Base-by-base conservation (phyloP, 768 basidiomycete genomes). In the Phallus indusiatus region DNA sequence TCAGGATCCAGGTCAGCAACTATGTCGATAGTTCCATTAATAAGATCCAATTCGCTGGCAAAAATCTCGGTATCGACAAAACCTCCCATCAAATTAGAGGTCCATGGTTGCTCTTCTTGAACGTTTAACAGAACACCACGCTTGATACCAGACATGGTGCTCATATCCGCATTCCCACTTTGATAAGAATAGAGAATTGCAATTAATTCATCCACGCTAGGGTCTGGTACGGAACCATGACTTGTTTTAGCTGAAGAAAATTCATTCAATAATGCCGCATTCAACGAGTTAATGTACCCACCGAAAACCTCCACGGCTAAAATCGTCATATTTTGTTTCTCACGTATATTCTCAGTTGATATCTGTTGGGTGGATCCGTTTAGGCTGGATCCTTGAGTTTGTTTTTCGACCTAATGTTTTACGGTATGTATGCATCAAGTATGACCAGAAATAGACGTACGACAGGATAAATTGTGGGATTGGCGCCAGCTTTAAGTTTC, bases 271-370 rank as follows among this genome's bases (percentile, higher is more conserved):
- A 54, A 17, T 9, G 35, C 20, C 21, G 17, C 1, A 48, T 7
- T 10, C 24, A 16, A 49, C 21, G 5, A 50, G 47, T 2, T 48
- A 1, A 48, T 28, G 49, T 7, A 3, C 83, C 59, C 58, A 90
- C 94, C 88, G 64, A 94, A 91, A 1, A 94, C 72, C 69, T 99
- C 96, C 47, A 97, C 67, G 1, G 88, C 84, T 42, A 97, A 70
- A 8, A 91, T 73, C 0, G 86, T 81, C 88, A 97, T 90, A 63
- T 78, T 76, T 62, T 86, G 83, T 57, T 76, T 81, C 67, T 82
- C 83, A 22, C 91, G 80, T 42, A 72, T 73, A 28, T 68, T 28
- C 65, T 75, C 66, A 1, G 73, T 70, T 50, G 73, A 74, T 21
- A 69, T 74, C 28, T 70, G 70, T 1, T 81, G 81, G 1, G 82